These are phyloP conservation scores for Xylariaceae sp. DNA, from an alignment of 2,329 filamentous ascomycete species.

Conservation along the genomic window DNA sequence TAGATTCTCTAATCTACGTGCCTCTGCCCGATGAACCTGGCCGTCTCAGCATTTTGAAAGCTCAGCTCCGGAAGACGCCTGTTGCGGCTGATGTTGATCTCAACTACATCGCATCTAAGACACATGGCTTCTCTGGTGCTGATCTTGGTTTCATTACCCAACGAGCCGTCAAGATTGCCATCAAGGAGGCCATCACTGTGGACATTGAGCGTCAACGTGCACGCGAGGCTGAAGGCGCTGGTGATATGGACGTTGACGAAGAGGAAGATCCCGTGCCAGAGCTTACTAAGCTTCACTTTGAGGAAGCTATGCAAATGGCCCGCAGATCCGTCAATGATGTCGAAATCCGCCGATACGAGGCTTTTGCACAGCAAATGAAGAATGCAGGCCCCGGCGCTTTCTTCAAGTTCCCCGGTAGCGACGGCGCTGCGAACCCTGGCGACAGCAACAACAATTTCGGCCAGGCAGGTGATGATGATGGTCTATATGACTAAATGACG, in stretches of 20 bases:
- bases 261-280: constrained; percentile 91
- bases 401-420: constrained; percentile 91
- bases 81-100: constrained; percentile 84
- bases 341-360: constrained; percentile 96
- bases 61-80: constrained; percentile 97
- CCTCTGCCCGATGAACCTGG: constrained; percentile 89
- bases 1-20: constrained; percentile 97
- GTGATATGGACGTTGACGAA: constrained; percentile 78
- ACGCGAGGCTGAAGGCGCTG: constrained; percentile 83
- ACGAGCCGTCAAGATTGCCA: constrained; percentile 97
- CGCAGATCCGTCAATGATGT: constrained; percentile 93
- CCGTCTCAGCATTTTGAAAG: constrained; percentile 84
- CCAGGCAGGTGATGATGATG: constrained; percentile 88
- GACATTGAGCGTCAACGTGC: constrained; percentile 91
- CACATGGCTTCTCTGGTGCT: constrained; percentile 98
- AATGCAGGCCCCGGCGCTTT: constrained; percentile 90
- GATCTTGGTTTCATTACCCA: constrained; percentile 99
- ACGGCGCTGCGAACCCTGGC: constrained; percentile 64
- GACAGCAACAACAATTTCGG: constrained; percentile 64
- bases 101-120: constrained; percentile 89
- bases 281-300: constrained; percentile 93
- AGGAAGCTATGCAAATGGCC: constrained; percentile 96
- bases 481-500: constrained; percentile 80
- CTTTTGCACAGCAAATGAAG: constrained; percentile 99
- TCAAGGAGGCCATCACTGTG: constrained; percentile 87